Evolutionary conservation across 805 yeast genomes (phyloP), one percentile per base, ranked within the genome.

Genomic region (Ascoidea rubescens): DNA sequence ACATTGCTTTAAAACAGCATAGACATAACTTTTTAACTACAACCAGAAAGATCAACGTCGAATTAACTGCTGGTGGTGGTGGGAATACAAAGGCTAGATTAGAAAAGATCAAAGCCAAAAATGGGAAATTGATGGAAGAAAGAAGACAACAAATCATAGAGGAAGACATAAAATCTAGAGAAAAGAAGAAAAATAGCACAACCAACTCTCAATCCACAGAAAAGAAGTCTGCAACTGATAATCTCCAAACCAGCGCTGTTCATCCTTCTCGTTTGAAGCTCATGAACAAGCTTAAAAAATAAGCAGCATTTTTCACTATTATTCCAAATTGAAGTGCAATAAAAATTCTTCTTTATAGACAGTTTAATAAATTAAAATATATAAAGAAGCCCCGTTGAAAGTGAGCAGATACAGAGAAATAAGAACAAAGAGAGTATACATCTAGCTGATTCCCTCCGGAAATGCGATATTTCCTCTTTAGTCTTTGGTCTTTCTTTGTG

Each of bases 11-110:
- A 59, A 72, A 84, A 56, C 77, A 86, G 72, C 96, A 93, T 66
- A 96, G 87, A 66, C 74, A 91, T 4, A 60, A 71, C 7, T 64
- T 91, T 57, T 21, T 21, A 21, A 21, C 28, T 2, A 74, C 78
- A 53, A 74, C 76, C 47, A 75, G 96, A 58, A 87, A 82, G 64
- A 90, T 93, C 62, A 93, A 93, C 62, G 97, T 93, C 43, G 99
- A 93, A 65, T 74, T 93, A 60, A 93, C 98, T 2, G 99, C 88
- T 50, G 99, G 99, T 53, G 99, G 99, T 46, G 99, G 99, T 49
- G 97, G 97, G 53, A 91, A 91, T 64, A 81, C 95, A 7, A 70
- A 75, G 54, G 73, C 70, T 46, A 71, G 95, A 61, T 59, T 78
- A 48, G 74, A 77, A 52, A 93, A 93, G 67, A 74, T 93, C 59